Evolutionary conservation across 257 asterid species (phyloP).

Genomic region (Solanum chmielewskii): DNA sequence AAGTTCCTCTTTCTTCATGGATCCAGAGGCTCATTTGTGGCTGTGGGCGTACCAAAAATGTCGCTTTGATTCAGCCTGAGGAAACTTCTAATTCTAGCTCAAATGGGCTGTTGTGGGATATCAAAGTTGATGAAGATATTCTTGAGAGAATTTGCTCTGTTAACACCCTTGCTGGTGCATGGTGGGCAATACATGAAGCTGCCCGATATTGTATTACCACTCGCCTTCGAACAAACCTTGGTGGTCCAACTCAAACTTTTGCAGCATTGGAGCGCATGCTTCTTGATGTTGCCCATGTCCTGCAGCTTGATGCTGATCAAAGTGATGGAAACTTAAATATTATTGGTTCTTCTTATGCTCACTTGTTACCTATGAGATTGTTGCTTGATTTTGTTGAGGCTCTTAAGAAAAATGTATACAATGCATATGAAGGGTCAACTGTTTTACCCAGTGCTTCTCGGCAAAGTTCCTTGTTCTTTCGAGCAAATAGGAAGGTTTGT

Average conservation of each 20-base stretch:
- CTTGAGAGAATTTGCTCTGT: slow-evolving; percentile 65
- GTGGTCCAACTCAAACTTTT: slow-evolving; percentile 99
- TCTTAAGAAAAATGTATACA: slow-evolving; percentile 88
- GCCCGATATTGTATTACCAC: slow-evolving; percentile 93
- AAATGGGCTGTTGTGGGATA: slow-evolving; percentile 60
- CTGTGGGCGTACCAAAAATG: slow-evolving; percentile 52
- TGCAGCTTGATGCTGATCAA: slow-evolving; percentile 74
- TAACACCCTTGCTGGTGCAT: slow-evolving; percentile 80
- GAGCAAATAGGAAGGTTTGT: slow-evolving; percentile 93
- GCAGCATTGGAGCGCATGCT: slow-evolving; percentile 99
- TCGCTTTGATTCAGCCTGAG: slow-evolving; percentile 35
- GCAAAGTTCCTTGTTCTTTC: slow-evolving; percentile 79
- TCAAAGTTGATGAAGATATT: slow-evolving; percentile 56
- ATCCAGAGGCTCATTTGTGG: slow-evolving; percentile 70
- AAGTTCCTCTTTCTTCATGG: slow-evolving; percentile 89
- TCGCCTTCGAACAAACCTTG: slow-evolving; percentile 97
- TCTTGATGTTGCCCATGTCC: slow-evolving; percentile 76
- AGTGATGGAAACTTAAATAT: slow-evolving; percentile 72
- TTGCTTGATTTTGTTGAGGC: slow-evolving; percentile 96
- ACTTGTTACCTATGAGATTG: slow-evolving; percentile 89
- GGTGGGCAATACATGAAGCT: slow-evolving; percentile 99
- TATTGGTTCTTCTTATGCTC: slow-evolving; percentile 69
- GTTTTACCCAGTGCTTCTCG: slow-evolving; percentile 69
- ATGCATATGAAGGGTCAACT: slow-evolving; percentile 95
- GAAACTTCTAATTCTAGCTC: slow-evolving; percentile 44